phyloP scores from a whole-genome alignment of 441 rosid genomes.

The Pelargonium fulgidum region DNA sequence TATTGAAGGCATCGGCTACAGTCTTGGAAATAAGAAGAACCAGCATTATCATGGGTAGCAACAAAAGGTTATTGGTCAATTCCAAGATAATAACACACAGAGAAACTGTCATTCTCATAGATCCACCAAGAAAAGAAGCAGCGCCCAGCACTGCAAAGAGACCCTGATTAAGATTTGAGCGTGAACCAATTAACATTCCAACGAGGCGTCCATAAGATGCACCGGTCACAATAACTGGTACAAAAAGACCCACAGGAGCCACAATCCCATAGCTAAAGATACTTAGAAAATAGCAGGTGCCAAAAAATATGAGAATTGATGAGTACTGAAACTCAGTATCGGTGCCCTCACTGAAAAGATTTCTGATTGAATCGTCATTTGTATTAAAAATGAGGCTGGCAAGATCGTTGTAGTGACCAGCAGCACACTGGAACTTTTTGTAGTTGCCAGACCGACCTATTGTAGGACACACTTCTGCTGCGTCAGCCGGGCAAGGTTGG shows the following conservation, averaged over 20 bases:
- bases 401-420: constrained; percentile 71
- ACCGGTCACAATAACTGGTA: constrained; percentile 60
- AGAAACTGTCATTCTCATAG: constrained; percentile 80
- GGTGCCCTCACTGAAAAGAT: constrained; percentile 40
- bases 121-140: constrained; percentile 69
- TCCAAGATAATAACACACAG: constrained; percentile 62
- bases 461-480: constrained; percentile 59
- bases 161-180: constrained; percentile 52
- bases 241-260: constrained; percentile 64
- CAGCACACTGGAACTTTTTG: constrained; percentile 77
- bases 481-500: constrained; percentile 52
- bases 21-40: constrained; percentile 63
- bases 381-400: constrained; percentile 63
- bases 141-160: constrained; percentile 66
- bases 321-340: constrained; percentile 50
- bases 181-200: constrained; percentile 40
- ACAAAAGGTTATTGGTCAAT: constrained; percentile 49
- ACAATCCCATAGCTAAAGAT: constrained; percentile 71
- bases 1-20: constrained; percentile 61
- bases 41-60: constrained; percentile 66
- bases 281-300: constrained; percentile 48
- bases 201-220: constrained; percentile 66
- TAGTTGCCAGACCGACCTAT: constrained; percentile 67
- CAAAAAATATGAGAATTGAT: constrained; percentile 47
- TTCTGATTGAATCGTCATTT: constrained; percentile 65